Evolutionary conservation across 768 basidiomycete species (phyloP).

Genomic region (Lactarius sanguifluus): DNA sequence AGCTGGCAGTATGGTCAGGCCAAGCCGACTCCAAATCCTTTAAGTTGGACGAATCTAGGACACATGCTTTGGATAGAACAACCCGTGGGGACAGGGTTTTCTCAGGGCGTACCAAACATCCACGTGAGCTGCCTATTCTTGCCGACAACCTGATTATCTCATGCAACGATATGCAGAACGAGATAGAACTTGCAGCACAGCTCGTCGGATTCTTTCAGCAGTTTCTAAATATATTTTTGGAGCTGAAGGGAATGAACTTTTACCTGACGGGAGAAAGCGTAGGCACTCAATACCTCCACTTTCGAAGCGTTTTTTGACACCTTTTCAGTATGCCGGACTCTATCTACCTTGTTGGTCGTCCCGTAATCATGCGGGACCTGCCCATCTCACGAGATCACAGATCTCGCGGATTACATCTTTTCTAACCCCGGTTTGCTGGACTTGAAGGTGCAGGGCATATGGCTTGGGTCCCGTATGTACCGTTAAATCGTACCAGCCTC

Average conservation of each 20-base stretch:
- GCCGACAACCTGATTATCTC: neutral
- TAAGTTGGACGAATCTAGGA: constrained; percentile 30
- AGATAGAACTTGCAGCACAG: constrained; percentile 23
- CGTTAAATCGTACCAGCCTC: neutral
- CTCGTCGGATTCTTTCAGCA: constrained; percentile 28
- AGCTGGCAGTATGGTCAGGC: constrained; percentile 30
- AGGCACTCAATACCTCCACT: neutral
- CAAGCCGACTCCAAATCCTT: constrained; percentile 25
- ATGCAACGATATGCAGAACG: constrained; percentile 14
- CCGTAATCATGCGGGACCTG: neutral
- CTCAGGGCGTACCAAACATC: constrained; percentile 25
- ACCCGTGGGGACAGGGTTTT: constrained; percentile 30
- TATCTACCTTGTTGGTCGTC: constrained; percentile 26
- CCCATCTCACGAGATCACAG: constrained; percentile 8
- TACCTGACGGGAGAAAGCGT: constrained; percentile 30
- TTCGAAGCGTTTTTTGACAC: neutral
- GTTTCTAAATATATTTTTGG: constrained; percentile 26
- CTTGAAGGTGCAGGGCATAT: constrained; percentile 23
- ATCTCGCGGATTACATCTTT: constrained; percentile 27
- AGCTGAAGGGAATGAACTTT: constrained; percentile 28
- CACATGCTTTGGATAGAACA: constrained; percentile 31
- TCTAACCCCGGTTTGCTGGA: constrained; percentile 17
- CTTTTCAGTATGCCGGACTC: constrained; percentile 21
- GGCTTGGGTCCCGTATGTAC: constrained; percentile 26
- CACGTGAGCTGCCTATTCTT: constrained; percentile 9